Evolutionary conservation across 768 basidiomycete species (phyloP).

Genomic region (Tulasnella sp.): DNA sequence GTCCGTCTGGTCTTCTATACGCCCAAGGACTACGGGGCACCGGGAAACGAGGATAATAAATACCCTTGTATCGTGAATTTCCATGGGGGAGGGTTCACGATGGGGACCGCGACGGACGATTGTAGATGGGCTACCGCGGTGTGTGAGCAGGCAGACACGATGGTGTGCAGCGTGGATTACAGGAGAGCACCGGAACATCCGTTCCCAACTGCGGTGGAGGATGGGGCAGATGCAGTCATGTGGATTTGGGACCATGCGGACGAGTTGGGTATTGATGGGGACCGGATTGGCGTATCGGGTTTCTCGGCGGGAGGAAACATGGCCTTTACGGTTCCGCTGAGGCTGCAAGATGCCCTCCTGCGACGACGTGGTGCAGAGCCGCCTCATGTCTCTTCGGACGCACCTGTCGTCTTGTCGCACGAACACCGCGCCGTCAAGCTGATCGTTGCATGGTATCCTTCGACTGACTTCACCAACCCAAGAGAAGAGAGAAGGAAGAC

Average conservation of each 20-base stretch:
- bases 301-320: constrained; percentile 34
- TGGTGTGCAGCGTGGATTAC: constrained; percentile 32
- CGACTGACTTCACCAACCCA: constrained; percentile 29
- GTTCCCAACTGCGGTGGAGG: constrained; percentile 33
- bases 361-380: constrained; percentile 18
- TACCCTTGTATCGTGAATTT: constrained; percentile 25
- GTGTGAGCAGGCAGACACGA: constrained; percentile 24
- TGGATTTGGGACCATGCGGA: constrained; percentile 27
- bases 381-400: background rate
- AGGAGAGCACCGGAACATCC: constrained; percentile 31
- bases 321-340: constrained; percentile 27
- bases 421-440: constrained; percentile 22
- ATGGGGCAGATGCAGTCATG: constrained; percentile 31
- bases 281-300: constrained; percentile 29
- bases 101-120: constrained; percentile 30
- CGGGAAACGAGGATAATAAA: background rate
- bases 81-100: constrained; percentile 18
- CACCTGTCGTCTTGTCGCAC: background rate
- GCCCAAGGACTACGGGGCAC: background rate
- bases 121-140: constrained; percentile 27
- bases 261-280: constrained; percentile 29
- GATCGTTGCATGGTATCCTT: constrained; percentile 30
- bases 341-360: constrained; percentile 26
- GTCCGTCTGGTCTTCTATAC: constrained; percentile 25
- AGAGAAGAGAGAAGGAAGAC: constrained; percentile 26